Conservation (phyloP, 208 protist genomes). For the Sergeia podlipaevii region DNA sequence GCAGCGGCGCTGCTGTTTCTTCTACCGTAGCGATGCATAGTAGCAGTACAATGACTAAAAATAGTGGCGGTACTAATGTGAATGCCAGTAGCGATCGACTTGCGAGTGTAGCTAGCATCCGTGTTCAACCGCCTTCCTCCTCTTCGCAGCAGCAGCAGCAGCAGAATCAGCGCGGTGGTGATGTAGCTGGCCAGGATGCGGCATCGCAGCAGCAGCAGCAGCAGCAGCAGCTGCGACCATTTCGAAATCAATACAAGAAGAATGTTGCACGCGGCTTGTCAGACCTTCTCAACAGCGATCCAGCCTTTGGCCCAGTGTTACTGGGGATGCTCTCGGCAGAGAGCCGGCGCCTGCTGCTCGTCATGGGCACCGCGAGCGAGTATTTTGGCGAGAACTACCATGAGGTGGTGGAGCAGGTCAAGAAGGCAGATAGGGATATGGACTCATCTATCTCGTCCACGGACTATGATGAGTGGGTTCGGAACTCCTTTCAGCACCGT, state of each 20-base stretch:
- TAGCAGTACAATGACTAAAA: too few relatives aligned
- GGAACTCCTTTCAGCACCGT: constrained; percentile 18
- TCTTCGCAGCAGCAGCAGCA: too few relatives aligned
- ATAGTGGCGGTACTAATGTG: too few relatives aligned
- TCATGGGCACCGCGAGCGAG: constrained; percentile 80
- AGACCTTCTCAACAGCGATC: constrained; percentile 50
- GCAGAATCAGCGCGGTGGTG: too few relatives aligned
- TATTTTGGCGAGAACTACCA: constrained; percentile 67
- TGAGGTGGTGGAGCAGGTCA: constrained; percentile 67
- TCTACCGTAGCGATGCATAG: too few relatives aligned
- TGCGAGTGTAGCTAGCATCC: too few relatives aligned
- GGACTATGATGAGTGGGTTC: constrained; percentile 74
- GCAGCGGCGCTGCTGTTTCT: too few relatives aligned
- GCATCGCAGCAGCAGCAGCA: too few relatives aligned
- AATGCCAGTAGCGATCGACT: too few relatives aligned
- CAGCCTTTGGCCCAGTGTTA: constrained; percentile 28
- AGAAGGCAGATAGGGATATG: constrained; percentile 60
- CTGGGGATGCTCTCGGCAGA: constrained; percentile 62
- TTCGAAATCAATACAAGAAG: constrained; percentile 45
- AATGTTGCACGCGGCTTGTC: constrained; percentile 43
- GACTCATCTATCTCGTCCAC: constrained; percentile 71
- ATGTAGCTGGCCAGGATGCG: too few relatives aligned
- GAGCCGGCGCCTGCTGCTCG: constrained; percentile 63
- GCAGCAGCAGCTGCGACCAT: too few relatives aligned
- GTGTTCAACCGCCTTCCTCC: too few relatives aligned